phyloP scores from a whole-genome alignment of 2,329 filamentous ascomycete species.

The Samsoniella hepiali region DNA sequence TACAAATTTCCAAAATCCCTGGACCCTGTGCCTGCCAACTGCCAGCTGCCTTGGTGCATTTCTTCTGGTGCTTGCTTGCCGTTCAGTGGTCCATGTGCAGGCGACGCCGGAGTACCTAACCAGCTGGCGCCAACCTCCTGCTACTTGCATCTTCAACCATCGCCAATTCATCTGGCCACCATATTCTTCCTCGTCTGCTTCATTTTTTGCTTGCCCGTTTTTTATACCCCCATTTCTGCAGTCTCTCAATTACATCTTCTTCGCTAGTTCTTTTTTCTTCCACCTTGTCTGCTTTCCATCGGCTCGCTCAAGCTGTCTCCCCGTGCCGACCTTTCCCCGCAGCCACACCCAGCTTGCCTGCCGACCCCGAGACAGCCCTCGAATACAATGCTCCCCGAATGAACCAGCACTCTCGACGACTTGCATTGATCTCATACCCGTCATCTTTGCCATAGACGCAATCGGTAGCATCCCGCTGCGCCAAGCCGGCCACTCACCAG shows the following conservation, averaged over 20 bases:
- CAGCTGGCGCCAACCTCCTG: background rate
- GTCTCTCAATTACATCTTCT: background rate
- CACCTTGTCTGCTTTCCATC: background rate
- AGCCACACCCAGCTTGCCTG: background rate
- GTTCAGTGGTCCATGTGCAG: background rate
- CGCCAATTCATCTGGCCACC: background rate
- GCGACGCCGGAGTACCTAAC: too few species aligned
- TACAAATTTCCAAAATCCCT: too few species aligned
- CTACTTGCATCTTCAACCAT: background rate
- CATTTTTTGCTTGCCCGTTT: background rate
- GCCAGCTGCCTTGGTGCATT: too few species aligned
- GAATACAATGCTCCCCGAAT: background rate
- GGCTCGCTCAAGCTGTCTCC: background rate
- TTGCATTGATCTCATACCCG: background rate
- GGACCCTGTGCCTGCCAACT: too few species aligned
- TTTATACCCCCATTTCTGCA: background rate
- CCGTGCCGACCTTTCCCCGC: background rate
- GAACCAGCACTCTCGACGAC: background rate
- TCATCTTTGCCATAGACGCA: background rate
- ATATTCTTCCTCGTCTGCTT: background rate
- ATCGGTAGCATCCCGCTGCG: background rate
- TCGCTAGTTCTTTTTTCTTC: background rate
- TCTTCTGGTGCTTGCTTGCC: too few species aligned
- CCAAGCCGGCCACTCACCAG: background rate
- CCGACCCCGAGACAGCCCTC: background rate